Conservation (phyloP, 345 rosid species). For the Adansonia digitata region DNA sequence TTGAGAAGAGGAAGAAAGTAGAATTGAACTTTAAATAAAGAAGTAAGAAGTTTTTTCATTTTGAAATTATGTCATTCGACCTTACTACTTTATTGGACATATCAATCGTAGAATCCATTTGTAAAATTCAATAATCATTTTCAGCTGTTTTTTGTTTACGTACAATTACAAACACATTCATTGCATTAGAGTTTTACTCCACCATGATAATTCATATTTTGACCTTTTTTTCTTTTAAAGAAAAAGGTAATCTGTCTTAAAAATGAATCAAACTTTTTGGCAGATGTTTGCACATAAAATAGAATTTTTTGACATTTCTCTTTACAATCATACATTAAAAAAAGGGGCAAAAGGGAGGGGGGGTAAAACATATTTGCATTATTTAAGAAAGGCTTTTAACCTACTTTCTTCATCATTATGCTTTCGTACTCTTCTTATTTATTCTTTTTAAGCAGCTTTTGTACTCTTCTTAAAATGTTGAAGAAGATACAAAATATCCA, state of each 20-base stretch:
- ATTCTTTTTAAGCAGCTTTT: no score
- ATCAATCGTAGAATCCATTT: not conserved
- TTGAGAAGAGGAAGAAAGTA: not conserved
- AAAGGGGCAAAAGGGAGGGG: no score
- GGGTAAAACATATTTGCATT: not conserved
- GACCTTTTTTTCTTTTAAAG: not conserved
- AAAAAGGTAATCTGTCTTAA: not conserved
- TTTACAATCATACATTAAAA: no score
- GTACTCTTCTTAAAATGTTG: not conserved
- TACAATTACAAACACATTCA: not conserved
- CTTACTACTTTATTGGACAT: not conserved
- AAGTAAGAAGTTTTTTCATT: no score
- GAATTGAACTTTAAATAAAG: no score
- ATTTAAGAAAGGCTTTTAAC: conserved; percentile 5
- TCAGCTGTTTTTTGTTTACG: not conserved
- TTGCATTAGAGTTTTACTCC: not conserved
- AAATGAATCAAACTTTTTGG: not conserved
- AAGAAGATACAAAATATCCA: not conserved
- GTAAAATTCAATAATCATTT: not conserved
- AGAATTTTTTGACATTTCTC: not conserved
- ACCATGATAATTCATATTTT: not conserved
- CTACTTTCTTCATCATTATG: not conserved
- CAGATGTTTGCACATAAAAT: not conserved
- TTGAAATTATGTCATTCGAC: not conserved
- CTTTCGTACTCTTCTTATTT: no score